These are phyloP conservation scores for Geoglossum glabrum DNA, from an alignment of 495 filamentous ascomycete genomes.

Conservation along the genomic window DNA sequence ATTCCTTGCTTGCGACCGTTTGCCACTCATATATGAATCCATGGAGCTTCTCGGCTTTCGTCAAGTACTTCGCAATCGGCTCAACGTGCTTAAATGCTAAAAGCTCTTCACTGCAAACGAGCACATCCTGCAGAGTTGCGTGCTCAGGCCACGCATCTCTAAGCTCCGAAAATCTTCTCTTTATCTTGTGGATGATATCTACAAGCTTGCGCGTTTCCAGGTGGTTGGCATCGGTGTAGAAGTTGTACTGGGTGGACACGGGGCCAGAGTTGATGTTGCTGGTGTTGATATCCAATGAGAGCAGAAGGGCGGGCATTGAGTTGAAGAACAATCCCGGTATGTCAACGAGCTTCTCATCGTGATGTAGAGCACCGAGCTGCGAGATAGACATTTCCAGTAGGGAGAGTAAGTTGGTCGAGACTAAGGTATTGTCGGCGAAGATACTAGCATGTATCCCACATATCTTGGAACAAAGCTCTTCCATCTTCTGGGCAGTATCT, in stretches of 20 bases:
- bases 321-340: not conserved
- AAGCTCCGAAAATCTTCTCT: constrained; percentile 48
- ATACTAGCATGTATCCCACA: not conserved
- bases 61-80: constrained; percentile 66
- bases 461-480: not conserved
- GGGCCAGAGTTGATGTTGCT: constrained; percentile 6
- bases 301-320: constrained; percentile 36
- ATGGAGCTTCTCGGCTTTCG: constrained; percentile 68
- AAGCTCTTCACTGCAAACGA: constrained; percentile 49
- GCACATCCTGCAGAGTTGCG: constrained; percentile 53
- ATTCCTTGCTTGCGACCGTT: constrained; percentile 61
- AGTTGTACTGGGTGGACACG: constrained; percentile 41
- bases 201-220: constrained; percentile 52
- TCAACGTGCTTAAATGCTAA: constrained; percentile 59
- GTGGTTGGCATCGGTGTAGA: constrained; percentile 68
- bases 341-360: not conserved
- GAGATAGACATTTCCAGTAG: constrained; percentile 9
- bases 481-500: not conserved
- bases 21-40: constrained; percentile 80
- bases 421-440: constrained; percentile 19
- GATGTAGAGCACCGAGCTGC: not conserved
- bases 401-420: not conserved
- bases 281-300: constrained; percentile 29
- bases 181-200: constrained; percentile 39
- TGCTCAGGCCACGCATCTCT: constrained; percentile 52